Percentiles rank a stretch among this genome's conserved stretches.
These are phyloP conservation scores for Drechslerella stenobrocha DNA, from an alignment of 2,329 filamentous ascomycete species.

Conservation along the genomic window DNA sequence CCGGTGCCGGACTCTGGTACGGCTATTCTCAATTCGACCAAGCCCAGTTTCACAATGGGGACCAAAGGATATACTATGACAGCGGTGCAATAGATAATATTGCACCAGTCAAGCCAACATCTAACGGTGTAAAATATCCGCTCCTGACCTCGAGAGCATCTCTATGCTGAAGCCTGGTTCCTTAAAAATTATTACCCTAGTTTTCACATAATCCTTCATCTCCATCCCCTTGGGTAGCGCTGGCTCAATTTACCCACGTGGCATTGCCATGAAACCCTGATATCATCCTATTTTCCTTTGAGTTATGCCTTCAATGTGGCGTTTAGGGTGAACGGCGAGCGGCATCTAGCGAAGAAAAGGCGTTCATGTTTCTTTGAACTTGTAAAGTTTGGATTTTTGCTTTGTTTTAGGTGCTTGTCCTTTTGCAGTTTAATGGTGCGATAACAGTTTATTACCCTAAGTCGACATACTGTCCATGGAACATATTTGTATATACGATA, in stretches of 20 bases:
- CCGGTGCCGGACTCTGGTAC: slow-evolving; percentile 37
- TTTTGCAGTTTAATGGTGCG: slow-evolving; percentile 2
- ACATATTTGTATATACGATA: slow-evolving; percentile 3
- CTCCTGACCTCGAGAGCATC: slow-evolving; percentile 38
- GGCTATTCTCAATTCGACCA: slow-evolving; percentile 44
- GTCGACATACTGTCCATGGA: not conserved
- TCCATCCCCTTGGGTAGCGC: too few relatives aligned
- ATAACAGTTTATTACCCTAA: not conserved
- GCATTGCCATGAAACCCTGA: too few relatives aligned
- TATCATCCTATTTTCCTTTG: slow-evolving; percentile 30
- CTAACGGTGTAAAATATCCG: slow-evolving; percentile 35
- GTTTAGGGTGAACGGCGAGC: slow-evolving; percentile 25
- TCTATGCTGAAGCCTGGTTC: slow-evolving; percentile 37
- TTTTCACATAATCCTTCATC: too few relatives aligned
- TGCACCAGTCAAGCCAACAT: slow-evolving; percentile 22
- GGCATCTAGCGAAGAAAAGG: slow-evolving; percentile 17
- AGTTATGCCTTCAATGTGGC: slow-evolving; percentile 28
- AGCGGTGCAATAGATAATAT: slow-evolving; percentile 26
- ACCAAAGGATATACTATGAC: slow-evolving; percentile 44
- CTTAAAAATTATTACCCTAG: too few relatives aligned
- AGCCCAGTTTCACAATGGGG: slow-evolving; percentile 29
- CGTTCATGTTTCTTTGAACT: slow-evolving; percentile 20
- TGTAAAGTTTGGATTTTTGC: slow-evolving; percentile 5
- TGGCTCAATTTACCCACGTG: too few relatives aligned
- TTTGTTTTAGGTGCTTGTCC: too few relatives aligned